Base-by-base conservation (phyloP, 139 green algal species). In the Chlorella vulgaris region DNA sequence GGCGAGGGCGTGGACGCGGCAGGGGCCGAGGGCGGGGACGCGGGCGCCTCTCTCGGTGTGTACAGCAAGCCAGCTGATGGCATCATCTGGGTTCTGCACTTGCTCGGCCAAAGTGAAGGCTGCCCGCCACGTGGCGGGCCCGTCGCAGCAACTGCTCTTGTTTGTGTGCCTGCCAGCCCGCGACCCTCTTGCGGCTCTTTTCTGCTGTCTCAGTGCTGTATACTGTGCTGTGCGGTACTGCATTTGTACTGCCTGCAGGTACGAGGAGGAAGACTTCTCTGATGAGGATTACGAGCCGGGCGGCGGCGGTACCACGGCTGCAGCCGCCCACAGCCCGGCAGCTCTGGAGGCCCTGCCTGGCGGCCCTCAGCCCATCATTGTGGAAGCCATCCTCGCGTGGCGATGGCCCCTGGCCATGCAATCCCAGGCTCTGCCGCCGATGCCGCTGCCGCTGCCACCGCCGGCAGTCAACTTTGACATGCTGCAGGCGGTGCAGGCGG, bases 381-480 rank as follows among this genome's bases (percentile, higher is more conserved):
- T 97, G 66, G 93, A 95, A 80, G 47, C 74, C 33, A 93, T 97
- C 62, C 80, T 92, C 33, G 93, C 88, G 7, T 97, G 93, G 92
- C 85, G 93, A n/a, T 89, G 83, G 83, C 74, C 82, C 1, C 38
- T 40, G 39, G 61, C 42, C 26, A 18, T 69, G 39, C 42, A 80
- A 36, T 50, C 47, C 1, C 50, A 22, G 69, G 63, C 35, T 6
- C 4, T 33, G 31, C 35, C 13, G 24, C 8, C 31, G 53, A 42
- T 61, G 36, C 35, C 36, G 0, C 26, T 58, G 2, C 53, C 74
- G 3, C 53, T 53, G 8, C 31, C 50, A 31, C 35, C 31, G 29
- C 21, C 47, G 10, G 71, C 71, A 22, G 69, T 13, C n/a, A 33
- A 28, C 29, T 29, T 58, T 10, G 47, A 58, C 15, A 15, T 15